Evolutionary conservation across 1,139 yeast genomes (phyloP).

Genomic region (Taiozyma sp.): DNA sequence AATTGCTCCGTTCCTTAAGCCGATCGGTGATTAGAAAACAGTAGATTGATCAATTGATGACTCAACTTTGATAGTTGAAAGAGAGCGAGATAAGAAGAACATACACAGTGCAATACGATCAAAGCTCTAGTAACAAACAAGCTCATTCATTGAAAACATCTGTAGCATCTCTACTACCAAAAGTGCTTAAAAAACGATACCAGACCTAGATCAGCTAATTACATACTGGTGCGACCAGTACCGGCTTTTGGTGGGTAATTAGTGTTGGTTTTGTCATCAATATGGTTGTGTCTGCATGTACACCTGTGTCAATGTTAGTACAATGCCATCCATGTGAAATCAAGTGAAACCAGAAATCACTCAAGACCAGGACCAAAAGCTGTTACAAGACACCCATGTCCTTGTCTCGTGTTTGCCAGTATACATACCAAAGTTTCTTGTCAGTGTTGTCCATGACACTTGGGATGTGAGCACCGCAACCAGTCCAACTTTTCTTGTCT

Average conservation of each 20-base stretch:
- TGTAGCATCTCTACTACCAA: not conserved
- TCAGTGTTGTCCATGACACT: conserved; percentile 34
- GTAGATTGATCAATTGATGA: not conserved
- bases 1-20: not conserved
- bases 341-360: not conserved
- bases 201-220: not conserved
- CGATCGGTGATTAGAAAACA: not conserved
- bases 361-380: not conserved
- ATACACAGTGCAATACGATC: not conserved
- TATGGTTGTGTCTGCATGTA: conserved; percentile 22
- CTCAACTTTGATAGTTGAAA: not conserved
- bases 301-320: conserved; percentile 15
- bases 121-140: not conserved
- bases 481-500: conserved; percentile 39
- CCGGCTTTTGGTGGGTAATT: conserved; percentile 26
- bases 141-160: not conserved
- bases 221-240: conserved; percentile 22
- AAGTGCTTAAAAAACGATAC: not conserved
- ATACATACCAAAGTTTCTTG: conserved; percentile 19
- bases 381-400: not conserved
- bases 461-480: conserved; percentile 36
- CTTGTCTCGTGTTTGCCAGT: not conserved
- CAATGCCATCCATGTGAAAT: too few species aligned
- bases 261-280: conserved; percentile 11
- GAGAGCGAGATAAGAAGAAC: not conserved